Base-by-base conservation (phyloP, 1,284 basidiomycete species). In the Waitea zeae region DNA sequence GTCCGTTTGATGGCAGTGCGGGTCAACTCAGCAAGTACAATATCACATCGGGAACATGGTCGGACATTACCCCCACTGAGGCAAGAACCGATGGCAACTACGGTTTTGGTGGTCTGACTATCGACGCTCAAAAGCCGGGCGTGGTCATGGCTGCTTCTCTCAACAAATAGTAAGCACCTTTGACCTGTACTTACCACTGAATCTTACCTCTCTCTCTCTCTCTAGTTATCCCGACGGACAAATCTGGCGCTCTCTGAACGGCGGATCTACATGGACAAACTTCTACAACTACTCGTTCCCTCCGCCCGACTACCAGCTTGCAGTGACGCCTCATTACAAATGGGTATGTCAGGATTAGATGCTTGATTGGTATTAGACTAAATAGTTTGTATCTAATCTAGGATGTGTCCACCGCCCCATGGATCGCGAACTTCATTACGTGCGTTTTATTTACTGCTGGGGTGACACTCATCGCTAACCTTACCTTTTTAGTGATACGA, bases 71-170 rank as follows among this genome's bases (percentile, higher is more conserved):
- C 1, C 52, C 52, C 2, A 51, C 13, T 51, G 51, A 12, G 51
- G 51, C 2, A 11, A 30, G 9, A 6, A 50, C 56, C 35, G 58
- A 62, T 37, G 51, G 61, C 15, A 59, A 58, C 42, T 70, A 61
- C 43, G 61, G 61, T 4, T 67, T 65, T 41, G 71, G 72, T 35
- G 73, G 73, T 31, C 50, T 78, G 2, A 56, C 69, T 3, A 61
- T 77, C 31, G 73, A 78, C 42, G 38, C 63, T 3, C 66, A 71
- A 41, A 62, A 54, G 33, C 69, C 71, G 12, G 72, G 72, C 2
- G 74, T 67, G 3, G 50, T 76, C 41, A 74, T 76, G 73, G 71
- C 73, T 5, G 70, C 72, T 26, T 67, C 70, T 1, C 58, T 75
- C 26, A 75, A 75, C 45, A 64, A 62, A 12, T 58, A 50, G 53